Evolutionary conservation across 2,329 filamentous ascomycete genomes (phyloP).

Genomic region (Aspergillus ruber): DNA sequence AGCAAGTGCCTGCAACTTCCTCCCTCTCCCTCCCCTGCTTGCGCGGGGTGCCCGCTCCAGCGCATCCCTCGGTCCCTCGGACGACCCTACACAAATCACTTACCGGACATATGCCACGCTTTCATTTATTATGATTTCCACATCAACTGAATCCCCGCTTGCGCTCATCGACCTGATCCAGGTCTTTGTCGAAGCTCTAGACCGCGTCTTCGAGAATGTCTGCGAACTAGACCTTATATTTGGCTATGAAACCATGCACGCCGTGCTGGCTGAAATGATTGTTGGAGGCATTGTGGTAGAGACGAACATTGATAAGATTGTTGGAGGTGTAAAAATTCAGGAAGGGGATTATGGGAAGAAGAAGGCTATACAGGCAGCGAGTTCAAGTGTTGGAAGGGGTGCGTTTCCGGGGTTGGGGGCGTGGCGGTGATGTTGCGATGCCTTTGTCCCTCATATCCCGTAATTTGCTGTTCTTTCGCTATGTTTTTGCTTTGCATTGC

Average conservation of each 20-base stretch:
- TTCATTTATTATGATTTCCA: conserved; percentile 97
- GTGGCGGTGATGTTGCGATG: conserved; percentile 25
- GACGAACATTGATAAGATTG: conserved; percentile 81
- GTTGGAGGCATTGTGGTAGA: conserved; percentile 92
- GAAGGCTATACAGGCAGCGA: conserved; percentile 38
- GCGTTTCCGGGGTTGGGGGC: conserved; percentile 34
- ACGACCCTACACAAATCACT: conserved; percentile 89
- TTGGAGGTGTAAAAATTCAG: conserved; percentile 66
- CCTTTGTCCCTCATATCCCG: neutral
- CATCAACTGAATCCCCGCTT: conserved; percentile 89
- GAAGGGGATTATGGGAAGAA: conserved; percentile 39
- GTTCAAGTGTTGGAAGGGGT: conserved; percentile 30
- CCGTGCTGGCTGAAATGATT: conserved; percentile 86
- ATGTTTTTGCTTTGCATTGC: neutral
- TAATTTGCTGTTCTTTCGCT: neutral
- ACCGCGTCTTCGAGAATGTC: conserved; percentile 94
- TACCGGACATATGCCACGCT: conserved; percentile 98
- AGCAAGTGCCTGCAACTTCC: conserved; percentile 91
- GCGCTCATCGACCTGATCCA: conserved; percentile 95
- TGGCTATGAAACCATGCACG: conserved; percentile 95
- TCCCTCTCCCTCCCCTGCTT: conserved; percentile 67
- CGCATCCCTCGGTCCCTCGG: conserved; percentile 58
- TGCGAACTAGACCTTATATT: conserved; percentile 98
- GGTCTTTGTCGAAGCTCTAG: conserved; percentile 93
- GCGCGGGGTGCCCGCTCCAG: conserved; percentile 45